Percentiles rank a stretch among this genome's conserved stretches.
phyloP scores from a whole-genome alignment of 371 early-diverging fungal species.

The Mortierella sp. region DNA sequence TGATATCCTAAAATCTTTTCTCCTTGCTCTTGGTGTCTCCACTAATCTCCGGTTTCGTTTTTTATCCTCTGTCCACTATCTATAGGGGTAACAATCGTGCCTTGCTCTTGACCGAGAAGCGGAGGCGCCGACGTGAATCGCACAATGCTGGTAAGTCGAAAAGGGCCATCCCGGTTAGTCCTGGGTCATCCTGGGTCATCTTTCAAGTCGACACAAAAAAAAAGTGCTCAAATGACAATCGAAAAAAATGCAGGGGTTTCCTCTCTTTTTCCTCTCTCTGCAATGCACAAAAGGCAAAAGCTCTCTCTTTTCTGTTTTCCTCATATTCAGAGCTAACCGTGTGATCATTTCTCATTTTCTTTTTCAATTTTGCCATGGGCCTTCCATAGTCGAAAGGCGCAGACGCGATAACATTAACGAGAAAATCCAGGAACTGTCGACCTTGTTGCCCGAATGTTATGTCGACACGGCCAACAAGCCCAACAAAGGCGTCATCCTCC shows the following conservation, averaged over 20 bases:
- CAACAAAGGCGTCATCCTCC: slow-evolving; percentile 87
- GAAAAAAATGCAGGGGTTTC: slow-evolving; percentile 4
- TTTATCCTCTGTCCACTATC: background rate
- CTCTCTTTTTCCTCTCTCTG: background rate
- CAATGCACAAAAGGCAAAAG: background rate
- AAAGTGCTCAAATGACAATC: background rate
- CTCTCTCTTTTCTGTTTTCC: background rate
- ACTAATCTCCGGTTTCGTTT: slow-evolving; percentile 13
- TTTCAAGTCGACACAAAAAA: background rate
- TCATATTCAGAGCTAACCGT: slow-evolving; percentile 1
- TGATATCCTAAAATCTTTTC: background rate
- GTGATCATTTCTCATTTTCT: background rate
- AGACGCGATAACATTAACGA: slow-evolving; percentile 98
- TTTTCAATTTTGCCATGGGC: background rate
- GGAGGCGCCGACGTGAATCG: slow-evolving; percentile 91
- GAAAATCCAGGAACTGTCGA: slow-evolving; percentile 92
- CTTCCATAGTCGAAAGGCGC: slow-evolving; percentile 85
- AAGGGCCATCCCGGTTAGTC: background rate
- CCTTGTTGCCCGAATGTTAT: slow-evolving; percentile 82
- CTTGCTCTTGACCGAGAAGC: slow-evolving; percentile 78
- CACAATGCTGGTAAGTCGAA: slow-evolving; percentile 87
- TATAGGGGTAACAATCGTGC: slow-evolving; percentile 34
- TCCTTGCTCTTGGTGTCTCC: background rate
- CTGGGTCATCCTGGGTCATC: slow-evolving; percentile 2
- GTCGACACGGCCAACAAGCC: slow-evolving; percentile 75